Evolutionary conservation across 306 rosid genomes (phyloP).

Genomic region (Quercus glauca): DNA sequence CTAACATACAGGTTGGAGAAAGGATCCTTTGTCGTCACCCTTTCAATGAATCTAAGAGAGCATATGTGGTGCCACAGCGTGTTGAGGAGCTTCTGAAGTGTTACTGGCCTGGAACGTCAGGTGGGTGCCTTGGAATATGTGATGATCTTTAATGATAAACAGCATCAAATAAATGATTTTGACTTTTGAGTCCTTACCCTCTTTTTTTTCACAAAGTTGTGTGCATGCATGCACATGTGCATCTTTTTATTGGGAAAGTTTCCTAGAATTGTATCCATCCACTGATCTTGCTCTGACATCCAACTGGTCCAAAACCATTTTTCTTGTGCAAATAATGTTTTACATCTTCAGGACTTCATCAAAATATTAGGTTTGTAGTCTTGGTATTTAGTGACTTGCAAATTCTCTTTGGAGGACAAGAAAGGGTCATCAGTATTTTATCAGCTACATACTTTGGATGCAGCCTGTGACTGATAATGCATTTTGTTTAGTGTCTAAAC

Average conservation of each 20-base stretch:
- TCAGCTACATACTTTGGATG: conserved; percentile 8
- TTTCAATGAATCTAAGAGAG: conserved; percentile 95
- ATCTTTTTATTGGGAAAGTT: not conserved
- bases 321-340: not conserved
- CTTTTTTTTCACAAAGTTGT: not conserved
- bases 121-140: conserved; percentile 35
- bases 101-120: conserved; percentile 82
- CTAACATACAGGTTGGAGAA: conserved; percentile 72
- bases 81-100: conserved; percentile 94
- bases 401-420: not conserved
- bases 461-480: conserved; percentile 8
- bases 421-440: conserved; percentile 4
- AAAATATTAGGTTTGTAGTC: not conserved
- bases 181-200: not conserved
- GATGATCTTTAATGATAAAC: not conserved
- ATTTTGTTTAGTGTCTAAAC: conserved; percentile 4
- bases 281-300: not conserved
- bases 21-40: conserved; percentile 95
- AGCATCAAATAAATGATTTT: not conserved
- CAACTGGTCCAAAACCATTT: not conserved
- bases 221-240: not conserved
- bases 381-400: not conserved
- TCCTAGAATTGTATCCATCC: not conserved
- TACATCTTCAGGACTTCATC: not conserved
- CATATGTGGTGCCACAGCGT: conserved; percentile 92